Conservation (phyloP, 2,329 filamentous ascomycete species). For the Monilinia aucupariae region DNA sequence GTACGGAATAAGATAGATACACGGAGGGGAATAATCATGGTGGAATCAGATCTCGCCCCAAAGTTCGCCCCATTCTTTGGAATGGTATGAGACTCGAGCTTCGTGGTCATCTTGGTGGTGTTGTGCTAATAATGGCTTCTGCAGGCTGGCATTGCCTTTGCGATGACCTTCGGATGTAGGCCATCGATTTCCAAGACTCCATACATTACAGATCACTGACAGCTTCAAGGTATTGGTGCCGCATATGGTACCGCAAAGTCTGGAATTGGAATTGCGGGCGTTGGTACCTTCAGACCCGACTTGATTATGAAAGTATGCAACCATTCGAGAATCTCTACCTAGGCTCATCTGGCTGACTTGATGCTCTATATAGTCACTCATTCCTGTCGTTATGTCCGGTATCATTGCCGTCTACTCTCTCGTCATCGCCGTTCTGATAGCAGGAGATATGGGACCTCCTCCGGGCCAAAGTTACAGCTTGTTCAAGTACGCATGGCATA, state of each 20-base stretch:
- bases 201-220: neutral
- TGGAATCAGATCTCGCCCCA: slow-evolving; percentile 57
- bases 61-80: slow-evolving; percentile 85
- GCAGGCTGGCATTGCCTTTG: slow-evolving; percentile 70
- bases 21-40: slow-evolving; percentile 41
- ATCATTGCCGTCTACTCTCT: slow-evolving; percentile 98
- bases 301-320: slow-evolving; percentile 80
- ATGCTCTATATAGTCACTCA: slow-evolving; percentile 52
- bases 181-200: neutral
- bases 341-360: slow-evolving; percentile 8
- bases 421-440: slow-evolving; percentile 93
- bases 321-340: neutral
- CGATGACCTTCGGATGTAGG: slow-evolving; percentile 82
- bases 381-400: slow-evolving; percentile 95
- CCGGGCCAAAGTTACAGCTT: slow-evolving; percentile 66
- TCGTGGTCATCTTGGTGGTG: slow-evolving; percentile 14
- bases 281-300: slow-evolving; percentile 78
- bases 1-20: neutral
- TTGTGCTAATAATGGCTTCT: slow-evolving; percentile 32
- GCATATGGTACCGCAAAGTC: slow-evolving; percentile 86
- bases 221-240: slow-evolving; percentile 51
- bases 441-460: slow-evolving; percentile 76
- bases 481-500: slow-evolving; percentile 59
- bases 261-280: slow-evolving; percentile 79
- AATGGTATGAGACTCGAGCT: slow-evolving; percentile 57